phyloP scores from a whole-genome alignment of 1,284 basidiomycete species.

The Apiotrichum laibachii region DNA sequence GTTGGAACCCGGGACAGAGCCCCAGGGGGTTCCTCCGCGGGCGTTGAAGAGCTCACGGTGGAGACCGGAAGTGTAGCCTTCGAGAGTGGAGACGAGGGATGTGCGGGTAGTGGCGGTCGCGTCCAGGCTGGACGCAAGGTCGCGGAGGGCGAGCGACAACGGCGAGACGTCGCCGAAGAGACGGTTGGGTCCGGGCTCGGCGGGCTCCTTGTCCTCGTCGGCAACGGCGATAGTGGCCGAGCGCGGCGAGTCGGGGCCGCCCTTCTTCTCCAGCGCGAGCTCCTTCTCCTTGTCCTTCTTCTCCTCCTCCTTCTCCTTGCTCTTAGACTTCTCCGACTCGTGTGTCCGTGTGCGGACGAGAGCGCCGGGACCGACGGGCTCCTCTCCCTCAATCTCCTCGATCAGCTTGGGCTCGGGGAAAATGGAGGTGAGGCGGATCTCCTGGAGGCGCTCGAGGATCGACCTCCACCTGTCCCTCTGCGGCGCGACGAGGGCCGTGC shows the following conservation, averaged over 20 bases:
- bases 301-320: constrained; percentile 1
- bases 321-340: background rate
- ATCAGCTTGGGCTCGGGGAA: constrained; percentile 15
- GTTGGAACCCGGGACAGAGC: constrained; percentile 4
- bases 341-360: constrained; percentile 4
- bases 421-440: constrained; percentile 22
- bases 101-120: constrained; percentile 48
- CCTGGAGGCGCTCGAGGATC: constrained; percentile 24
- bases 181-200: constrained; percentile 1
- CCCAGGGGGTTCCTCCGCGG: constrained; percentile 11
- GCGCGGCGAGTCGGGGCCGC: constrained; percentile 1
- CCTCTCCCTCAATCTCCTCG: constrained; percentile 4
- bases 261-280: background rate
- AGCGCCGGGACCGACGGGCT: background rate
- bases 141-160: constrained; percentile 24
- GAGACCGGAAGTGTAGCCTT: constrained; percentile 44
- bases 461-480: constrained; percentile 30
- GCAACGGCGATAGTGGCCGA: background rate
- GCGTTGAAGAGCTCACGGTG: constrained; percentile 39
- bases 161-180: constrained; percentile 16
- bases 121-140: constrained; percentile 31
- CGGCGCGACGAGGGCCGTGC: constrained; percentile 40
- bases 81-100: constrained; percentile 44
- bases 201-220: constrained; percentile 4
- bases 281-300: constrained; percentile 5